Evolutionary conservation across 1,284 basidiomycete species (phyloP).

Genomic region (Leccinum pachyderme): DNA sequence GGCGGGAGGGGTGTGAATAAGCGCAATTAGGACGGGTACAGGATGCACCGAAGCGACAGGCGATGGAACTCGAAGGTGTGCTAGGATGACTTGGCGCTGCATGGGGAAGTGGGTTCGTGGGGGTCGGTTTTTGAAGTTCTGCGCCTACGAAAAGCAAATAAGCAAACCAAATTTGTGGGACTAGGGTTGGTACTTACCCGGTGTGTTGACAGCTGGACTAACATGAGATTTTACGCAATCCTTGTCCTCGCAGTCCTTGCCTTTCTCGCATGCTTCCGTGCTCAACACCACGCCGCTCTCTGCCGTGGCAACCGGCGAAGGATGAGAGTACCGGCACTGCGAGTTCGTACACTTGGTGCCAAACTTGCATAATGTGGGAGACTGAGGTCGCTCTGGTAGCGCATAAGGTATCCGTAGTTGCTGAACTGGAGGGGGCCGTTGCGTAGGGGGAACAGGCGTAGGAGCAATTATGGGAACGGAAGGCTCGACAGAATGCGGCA

Average conservation of each 20-base stretch:
- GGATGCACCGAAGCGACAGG: constrained; percentile 71
- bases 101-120: constrained; percentile 23
- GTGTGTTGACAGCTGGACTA: constrained; percentile 74
- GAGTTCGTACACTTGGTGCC: constrained; percentile 86
- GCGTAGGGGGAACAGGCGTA: constrained; percentile 31
- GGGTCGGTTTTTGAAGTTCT: constrained; percentile 42
- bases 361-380: constrained; percentile 89
- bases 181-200: constrained; percentile 41
- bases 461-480: constrained; percentile 37
- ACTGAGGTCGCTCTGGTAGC: constrained; percentile 74
- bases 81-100: constrained; percentile 24
- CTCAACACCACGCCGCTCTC: constrained; percentile 93
- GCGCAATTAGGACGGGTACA: constrained; percentile 76
- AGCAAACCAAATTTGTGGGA: constrained; percentile 2
- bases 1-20: constrained; percentile 63
- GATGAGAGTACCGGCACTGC: constrained; percentile 85
- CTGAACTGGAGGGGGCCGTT: constrained; percentile 34
- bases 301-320: constrained; percentile 86
- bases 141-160: constrained; percentile 30
- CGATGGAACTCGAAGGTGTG: constrained; percentile 39
- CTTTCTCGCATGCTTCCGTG: constrained; percentile 85
- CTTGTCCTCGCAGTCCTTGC: constrained; percentile 83
- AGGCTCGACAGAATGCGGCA: constrained; percentile 21
- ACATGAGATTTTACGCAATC: constrained; percentile 89
- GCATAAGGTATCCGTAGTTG: constrained; percentile 45